These are phyloP conservation scores for Moricandia arvensis DNA, from an alignment of 345 rosid species.

Conservation along the genomic window DNA sequence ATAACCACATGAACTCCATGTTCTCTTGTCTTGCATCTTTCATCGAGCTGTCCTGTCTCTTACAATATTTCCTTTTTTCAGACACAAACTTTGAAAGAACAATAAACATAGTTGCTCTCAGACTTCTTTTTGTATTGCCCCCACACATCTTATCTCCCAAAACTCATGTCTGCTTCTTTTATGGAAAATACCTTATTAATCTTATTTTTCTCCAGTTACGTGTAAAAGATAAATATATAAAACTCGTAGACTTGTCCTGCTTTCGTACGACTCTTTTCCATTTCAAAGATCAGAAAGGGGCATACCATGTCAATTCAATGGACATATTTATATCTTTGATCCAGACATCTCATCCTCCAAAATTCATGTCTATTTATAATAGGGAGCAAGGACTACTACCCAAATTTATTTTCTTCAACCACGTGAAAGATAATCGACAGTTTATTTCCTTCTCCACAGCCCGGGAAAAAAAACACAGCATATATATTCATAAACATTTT, in stretches of 20 bases:
- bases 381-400: neutral
- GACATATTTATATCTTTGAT: constrained; percentile 11
- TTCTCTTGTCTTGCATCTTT: constrained; percentile 34
- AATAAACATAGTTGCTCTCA: constrained; percentile 23
- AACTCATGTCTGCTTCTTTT: constrained; percentile 27
- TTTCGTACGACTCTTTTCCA: constrained; percentile 14
- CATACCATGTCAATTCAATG: constrained; percentile 9
- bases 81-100: neutral
- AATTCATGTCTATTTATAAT: neutral
- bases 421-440: constrained; percentile 17
- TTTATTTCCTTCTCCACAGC: neutral
- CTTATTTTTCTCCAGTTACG: constrained; percentile 6
- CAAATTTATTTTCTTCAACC: constrained; percentile 6
- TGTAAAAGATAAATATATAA: constrained; percentile 10
- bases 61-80: constrained; percentile 25
- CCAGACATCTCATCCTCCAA: constrained; percentile 14
- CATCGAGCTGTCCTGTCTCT: constrained; percentile 26
- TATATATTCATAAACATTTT: neutral
- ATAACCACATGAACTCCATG: constrained; percentile 37
- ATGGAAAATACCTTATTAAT: neutral
- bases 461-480: constrained; percentile 2
- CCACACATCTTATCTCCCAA: constrained; percentile 22
- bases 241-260: constrained; percentile 9
- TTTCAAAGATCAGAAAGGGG: neutral
- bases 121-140: constrained; percentile 8